Evolutionary conservation across 305 asterid species (phyloP).

Genomic region (Coffea humblotiana): DNA sequence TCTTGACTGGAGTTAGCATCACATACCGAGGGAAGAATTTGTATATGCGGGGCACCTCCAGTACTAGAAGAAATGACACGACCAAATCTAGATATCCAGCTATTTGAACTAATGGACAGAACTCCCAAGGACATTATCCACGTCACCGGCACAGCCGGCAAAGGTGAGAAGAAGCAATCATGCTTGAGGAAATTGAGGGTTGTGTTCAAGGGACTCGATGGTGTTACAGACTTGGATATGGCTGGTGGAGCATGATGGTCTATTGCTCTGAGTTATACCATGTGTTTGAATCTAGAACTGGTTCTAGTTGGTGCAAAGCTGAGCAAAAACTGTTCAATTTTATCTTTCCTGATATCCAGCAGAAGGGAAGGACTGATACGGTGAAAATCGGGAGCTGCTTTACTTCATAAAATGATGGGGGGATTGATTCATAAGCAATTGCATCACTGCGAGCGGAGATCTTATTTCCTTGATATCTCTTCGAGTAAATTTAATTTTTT

Average conservation of each 20-base stretch:
- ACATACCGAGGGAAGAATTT: slow-evolving; percentile 74
- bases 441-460: slow-evolving; percentile 7
- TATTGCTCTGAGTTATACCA: background rate
- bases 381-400: slow-evolving; percentile 12
- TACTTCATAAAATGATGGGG: slow-evolving; percentile 19
- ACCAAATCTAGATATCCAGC: slow-evolving; percentile 61
- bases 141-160: slow-evolving; percentile 77
- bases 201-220: slow-evolving; percentile 67
- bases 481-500: background rate
- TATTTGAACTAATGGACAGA: slow-evolving; percentile 74
- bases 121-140: slow-evolving; percentile 54
- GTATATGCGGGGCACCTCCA: slow-evolving; percentile 97
- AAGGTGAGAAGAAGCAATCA: slow-evolving; percentile 84
- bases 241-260: slow-evolving; percentile 76
- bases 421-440: background rate
- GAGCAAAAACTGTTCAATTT: background rate
- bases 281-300: background rate
- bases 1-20: slow-evolving; percentile 72
- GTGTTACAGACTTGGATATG: slow-evolving; percentile 67
- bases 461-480: background rate
- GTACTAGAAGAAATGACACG: slow-evolving; percentile 88
- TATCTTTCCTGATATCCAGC: background rate
- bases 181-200: slow-evolving; percentile 76
- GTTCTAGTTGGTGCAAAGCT: background rate
- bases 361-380: slow-evolving; percentile 25